Conservation (phyloP, 495 filamentous ascomycete genomes). For the Cladorrhinum samala region DNA sequence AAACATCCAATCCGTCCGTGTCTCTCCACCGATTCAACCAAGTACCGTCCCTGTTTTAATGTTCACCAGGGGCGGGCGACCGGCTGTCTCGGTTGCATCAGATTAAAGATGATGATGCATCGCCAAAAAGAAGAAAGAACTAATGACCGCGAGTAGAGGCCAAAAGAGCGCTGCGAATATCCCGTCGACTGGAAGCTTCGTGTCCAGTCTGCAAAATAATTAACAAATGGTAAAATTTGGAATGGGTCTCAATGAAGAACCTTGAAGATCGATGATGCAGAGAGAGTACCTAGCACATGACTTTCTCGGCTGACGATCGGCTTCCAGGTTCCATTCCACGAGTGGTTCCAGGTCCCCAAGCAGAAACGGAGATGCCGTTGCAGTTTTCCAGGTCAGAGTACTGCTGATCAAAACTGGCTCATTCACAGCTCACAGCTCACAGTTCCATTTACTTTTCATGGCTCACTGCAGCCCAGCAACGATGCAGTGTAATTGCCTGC, state of each 20-base stretch:
- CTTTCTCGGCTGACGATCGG: neutral
- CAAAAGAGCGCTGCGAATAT: neutral
- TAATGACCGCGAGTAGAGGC: slow-evolving; percentile 13
- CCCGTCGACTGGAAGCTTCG: neutral
- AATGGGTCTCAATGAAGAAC: too few species aligned
- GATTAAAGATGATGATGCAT: slow-evolving; percentile 13
- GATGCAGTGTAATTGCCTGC: neutral
- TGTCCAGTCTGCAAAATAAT: too few species aligned
- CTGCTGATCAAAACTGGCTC: neutral
- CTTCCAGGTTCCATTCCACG: neutral
- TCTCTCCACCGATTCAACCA: slow-evolving; percentile 11
- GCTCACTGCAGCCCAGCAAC: neutral
- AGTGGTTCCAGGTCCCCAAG: neutral
- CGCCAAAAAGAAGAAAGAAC: slow-evolving; percentile 7
- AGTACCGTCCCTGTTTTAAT: slow-evolving; percentile 8
- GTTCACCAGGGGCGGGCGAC: slow-evolving; percentile 12
- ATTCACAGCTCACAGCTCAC: neutral
- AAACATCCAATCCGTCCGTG: slow-evolving; percentile 14
- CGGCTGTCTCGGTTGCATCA: slow-evolving; percentile 19
- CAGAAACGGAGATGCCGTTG: neutral
- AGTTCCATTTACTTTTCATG: neutral
- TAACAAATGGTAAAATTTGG: too few species aligned
- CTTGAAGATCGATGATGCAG: too few species aligned
- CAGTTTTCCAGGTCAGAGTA: too few species aligned
- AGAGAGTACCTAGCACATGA: neutral